Evolutionary conservation across 176 grass and related monocot genomes (phyloP).

Genomic region (Aegilops bicornis): DNA sequence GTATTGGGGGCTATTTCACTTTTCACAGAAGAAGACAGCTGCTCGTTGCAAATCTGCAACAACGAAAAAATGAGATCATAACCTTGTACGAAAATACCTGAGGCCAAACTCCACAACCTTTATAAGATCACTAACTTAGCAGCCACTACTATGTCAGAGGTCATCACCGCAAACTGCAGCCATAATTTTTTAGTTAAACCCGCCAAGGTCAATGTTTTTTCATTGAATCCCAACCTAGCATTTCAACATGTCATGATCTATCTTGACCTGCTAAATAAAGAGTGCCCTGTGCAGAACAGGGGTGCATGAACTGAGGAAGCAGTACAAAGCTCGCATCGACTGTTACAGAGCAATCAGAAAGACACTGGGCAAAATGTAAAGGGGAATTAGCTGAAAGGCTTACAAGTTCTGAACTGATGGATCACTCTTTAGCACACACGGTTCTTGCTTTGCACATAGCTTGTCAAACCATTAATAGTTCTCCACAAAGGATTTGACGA

Average conservation of each 20-base stretch:
- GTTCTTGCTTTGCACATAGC: no score
- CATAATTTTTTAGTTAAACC: background rate
- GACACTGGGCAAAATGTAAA: no score
- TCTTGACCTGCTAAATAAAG: background rate
- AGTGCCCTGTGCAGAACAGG: background rate
- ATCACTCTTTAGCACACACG: no score
- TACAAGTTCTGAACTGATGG: no score
- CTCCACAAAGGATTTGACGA: no score
- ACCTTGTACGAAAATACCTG: background rate
- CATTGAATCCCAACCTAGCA: background rate
- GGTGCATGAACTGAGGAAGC: background rate
- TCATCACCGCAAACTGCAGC: background rate
- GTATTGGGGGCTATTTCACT: constrained; percentile 22
- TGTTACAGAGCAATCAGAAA: no score
- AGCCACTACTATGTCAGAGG: background rate
- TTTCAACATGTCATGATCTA: background rate
- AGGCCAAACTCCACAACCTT: background rate
- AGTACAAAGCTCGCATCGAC: background rate
- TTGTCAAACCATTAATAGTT: no score
- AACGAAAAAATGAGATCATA: background rate
- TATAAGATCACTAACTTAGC: background rate
- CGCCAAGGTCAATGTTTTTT: background rate
- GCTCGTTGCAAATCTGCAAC: background rate
- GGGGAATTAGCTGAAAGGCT: no score
- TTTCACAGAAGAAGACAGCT: no score